Base-by-base conservation (phyloP, 768 basidiomycete species). In the Rhodotorula graminis region DNA sequence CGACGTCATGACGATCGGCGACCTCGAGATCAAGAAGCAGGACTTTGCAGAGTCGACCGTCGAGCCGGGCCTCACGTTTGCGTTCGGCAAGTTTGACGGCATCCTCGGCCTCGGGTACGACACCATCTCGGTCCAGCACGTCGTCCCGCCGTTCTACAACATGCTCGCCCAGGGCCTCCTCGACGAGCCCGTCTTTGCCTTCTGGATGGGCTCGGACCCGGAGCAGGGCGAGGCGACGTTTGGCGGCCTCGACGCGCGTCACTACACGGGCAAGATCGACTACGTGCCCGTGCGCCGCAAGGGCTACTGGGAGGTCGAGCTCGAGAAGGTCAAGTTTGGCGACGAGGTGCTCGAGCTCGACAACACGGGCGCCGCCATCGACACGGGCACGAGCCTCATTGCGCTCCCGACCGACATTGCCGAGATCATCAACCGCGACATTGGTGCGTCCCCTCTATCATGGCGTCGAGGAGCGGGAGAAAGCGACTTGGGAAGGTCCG, bases 61-160 rank as follows among this genome's bases (percentile, higher is more conserved):
- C 82, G 95, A 98, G 80, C 96, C 96, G 31, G 96, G 96, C 58
- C 88, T 99, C 61, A 89, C 94, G 11, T 99, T 99, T 80, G 95
- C 96, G 46, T 73, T 95, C 76, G 93, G 92, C 80, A 93, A 90
- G 90, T 92, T 76, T 56, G 94, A 98, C 80, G 95, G 93, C 67
- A 94, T 97, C 75, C 83, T 95, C 47, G 96, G 95, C 72, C 89
- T 99, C 67, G 96, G 82, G 18, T 99, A 96, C 80, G 88, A 98
- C 82, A 95, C 92, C 62, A 98, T 99, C 78, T 86, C 92, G 6
- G 96, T 99, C 76, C 93, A 96, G 82, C 86, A 87, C 76, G 90
- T 98, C 76, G 85, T 87, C 8, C 96, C 96, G 55, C 94, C 96
- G 0, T 95, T 98, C 83, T 97, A 96, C 83, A 88, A 84, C 80